These are phyloP conservation scores for Lycium barbarum DNA, from an alignment of 257 asterid species.

Conservation along the genomic window DNA sequence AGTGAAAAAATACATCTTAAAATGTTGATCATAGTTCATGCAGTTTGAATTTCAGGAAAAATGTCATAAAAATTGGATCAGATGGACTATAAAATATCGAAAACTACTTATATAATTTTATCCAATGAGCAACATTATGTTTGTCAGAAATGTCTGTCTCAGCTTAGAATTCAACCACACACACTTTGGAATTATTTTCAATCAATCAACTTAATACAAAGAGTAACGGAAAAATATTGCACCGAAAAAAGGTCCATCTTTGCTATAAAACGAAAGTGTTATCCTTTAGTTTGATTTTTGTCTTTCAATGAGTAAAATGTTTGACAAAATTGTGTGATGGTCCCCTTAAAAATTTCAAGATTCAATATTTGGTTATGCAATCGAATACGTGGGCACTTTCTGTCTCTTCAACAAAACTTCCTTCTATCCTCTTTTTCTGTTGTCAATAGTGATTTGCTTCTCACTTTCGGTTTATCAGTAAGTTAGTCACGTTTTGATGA, in stretches of 20 bases:
- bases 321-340: constrained; percentile 4
- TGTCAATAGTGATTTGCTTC: too few relatives aligned
- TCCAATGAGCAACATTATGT: neutral
- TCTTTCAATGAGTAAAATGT: neutral
- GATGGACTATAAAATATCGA: accelerated
- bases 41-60: too few relatives aligned
- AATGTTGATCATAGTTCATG: too few relatives aligned
- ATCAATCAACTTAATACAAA: neutral
- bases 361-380: neutral
- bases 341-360: constrained; percentile 9
- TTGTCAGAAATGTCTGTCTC: neutral
- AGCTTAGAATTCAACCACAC: neutral
- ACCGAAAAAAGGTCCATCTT: neutral
- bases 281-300: neutral
- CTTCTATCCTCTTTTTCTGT: neutral
- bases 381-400: neutral
- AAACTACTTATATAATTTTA: neutral
- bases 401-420: neutral
- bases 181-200: neutral
- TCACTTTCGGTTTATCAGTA: too few relatives aligned
- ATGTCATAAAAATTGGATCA: too few relatives aligned
- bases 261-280: constrained; percentile 2
- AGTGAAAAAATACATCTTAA: too few relatives aligned
- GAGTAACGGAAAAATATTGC: neutral
- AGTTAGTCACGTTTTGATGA: too few relatives aligned